These are phyloP conservation scores for Amanita pseudoporphyria DNA, from an alignment of 768 basidiomycete genomes.

Conservation along the genomic window DNA sequence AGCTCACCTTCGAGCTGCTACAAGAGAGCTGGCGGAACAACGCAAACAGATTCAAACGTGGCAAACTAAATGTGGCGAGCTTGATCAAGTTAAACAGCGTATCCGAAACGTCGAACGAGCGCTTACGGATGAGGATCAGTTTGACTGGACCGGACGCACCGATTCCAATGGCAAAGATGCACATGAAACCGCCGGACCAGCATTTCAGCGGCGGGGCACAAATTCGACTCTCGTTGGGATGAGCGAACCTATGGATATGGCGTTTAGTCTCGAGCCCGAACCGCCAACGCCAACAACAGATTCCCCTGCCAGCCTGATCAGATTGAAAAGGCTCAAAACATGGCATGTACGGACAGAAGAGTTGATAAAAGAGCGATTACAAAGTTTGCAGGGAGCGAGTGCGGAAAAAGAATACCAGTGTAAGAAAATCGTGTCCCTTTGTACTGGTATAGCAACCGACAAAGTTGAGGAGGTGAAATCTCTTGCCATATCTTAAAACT, in stretches of 20 bases:
- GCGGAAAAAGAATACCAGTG: constrained; percentile 89
- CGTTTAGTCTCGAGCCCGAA: constrained; percentile 59
- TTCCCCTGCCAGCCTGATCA: constrained; percentile 50
- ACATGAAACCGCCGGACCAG: constrained; percentile 37
- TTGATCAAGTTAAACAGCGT: constrained; percentile 75
- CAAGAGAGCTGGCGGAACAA: constrained; percentile 84
- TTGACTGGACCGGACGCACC: constrained; percentile 84
- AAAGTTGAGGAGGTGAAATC: constrained; percentile 72
- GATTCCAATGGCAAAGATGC: constrained; percentile 32
- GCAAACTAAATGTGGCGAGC: constrained; percentile 63
- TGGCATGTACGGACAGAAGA: constrained; percentile 82
- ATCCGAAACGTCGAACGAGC: constrained; percentile 80
- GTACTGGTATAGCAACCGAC: constrained; percentile 79
- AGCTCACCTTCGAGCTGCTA: constrained; percentile 79
- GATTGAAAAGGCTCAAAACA: constrained; percentile 62
- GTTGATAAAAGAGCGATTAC: constrained; percentile 60
- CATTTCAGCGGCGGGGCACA: constrained; percentile 64
- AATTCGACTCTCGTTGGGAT: constrained; percentile 59
- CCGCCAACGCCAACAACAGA: constrained; percentile 59
- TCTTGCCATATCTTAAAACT: constrained; percentile 10
- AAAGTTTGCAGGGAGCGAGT: constrained; percentile 64
- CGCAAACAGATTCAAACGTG: constrained; percentile 75
- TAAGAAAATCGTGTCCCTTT: constrained; percentile 83
- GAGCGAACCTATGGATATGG: constrained; percentile 54
- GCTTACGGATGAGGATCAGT: constrained; percentile 63